phyloP scores from a whole-genome alignment of 306 rosid species.

The Quercus wislizeni region DNA sequence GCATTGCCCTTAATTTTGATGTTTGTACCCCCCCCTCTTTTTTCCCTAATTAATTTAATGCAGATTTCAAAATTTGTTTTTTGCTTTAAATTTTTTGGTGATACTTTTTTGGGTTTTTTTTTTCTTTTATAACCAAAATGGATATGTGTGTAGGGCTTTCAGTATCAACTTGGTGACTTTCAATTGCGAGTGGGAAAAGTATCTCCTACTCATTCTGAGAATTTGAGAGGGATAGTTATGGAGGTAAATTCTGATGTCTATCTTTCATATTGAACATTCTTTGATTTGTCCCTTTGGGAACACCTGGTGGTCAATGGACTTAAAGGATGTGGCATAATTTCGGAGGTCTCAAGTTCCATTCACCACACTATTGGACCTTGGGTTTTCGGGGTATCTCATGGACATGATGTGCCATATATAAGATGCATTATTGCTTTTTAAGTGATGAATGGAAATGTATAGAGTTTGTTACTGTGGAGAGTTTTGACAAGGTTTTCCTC shows the following conservation, averaged over 20 bases:
- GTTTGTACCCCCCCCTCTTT: constrained; percentile 7
- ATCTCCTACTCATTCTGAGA: constrained; percentile 66
- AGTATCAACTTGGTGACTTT: constrained; percentile 82
- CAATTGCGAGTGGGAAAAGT: constrained; percentile 78
- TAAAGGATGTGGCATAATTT: too few relatives aligned
- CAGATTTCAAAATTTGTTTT: neutral
- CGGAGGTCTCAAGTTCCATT: too few relatives aligned
- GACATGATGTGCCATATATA: too few relatives aligned
- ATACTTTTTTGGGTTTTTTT: neutral
- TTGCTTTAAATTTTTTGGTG: neutral
- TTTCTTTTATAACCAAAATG: neutral
- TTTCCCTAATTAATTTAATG: neutral
- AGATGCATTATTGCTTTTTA: neutral
- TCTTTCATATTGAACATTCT: too few relatives aligned
- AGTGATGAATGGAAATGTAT: neutral
- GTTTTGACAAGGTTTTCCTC: too few relatives aligned
- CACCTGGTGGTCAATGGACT: too few relatives aligned
- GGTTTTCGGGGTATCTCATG: too few relatives aligned
- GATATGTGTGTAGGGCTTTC: constrained; percentile 39
- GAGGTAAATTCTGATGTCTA: constrained; percentile 44
- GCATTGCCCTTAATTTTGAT: constrained; percentile 79
- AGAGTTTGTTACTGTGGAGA: neutral
- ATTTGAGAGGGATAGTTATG: constrained; percentile 82
- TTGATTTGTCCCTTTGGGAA: too few relatives aligned
- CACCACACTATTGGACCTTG: too few relatives aligned